phyloP scores from a whole-genome alignment of 768 basidiomycete genomes.

The Chiua virens region DNA sequence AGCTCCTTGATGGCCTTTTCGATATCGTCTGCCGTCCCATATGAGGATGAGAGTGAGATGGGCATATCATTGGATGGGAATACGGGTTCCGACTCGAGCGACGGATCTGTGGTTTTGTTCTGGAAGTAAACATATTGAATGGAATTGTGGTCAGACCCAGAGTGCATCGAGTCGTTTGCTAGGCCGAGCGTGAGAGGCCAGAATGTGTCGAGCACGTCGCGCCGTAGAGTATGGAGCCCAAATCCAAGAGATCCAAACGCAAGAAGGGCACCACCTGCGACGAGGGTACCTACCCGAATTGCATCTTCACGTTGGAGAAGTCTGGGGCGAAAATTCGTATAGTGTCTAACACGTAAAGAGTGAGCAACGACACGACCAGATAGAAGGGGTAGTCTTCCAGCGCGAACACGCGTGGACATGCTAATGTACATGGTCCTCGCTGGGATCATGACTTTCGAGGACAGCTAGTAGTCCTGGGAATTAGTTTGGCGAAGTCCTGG shows the following conservation, averaged over 20 bases:
- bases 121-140: conserved; percentile 2
- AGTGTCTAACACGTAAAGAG: conserved; percentile 1
- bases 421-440: background rate
- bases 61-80: background rate
- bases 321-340: background rate
- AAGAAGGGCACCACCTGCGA: conserved; percentile 18
- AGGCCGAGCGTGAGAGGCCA: conserved; percentile 3
- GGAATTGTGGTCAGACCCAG: background rate
- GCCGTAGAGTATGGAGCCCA: conserved; percentile 17
- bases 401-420: background rate
- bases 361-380: background rate
- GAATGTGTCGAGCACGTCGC: background rate
- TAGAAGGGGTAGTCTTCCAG: background rate
- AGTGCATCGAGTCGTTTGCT: background rate
- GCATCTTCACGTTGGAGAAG: conserved; percentile 5
- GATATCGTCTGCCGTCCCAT: conserved; percentile 50
- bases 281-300: conserved; percentile 9
- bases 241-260: conserved; percentile 19
- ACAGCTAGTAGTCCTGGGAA: background rate
- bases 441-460: background rate
- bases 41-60: conserved; percentile 24
- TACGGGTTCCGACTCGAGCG: background rate
- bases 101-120: background rate
- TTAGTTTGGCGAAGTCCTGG: too few species aligned
- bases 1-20: conserved; percentile 55